phyloP scores from a whole-genome alignment of 192 early-diverging fungal species.

The Coemansia sp. region DNA sequence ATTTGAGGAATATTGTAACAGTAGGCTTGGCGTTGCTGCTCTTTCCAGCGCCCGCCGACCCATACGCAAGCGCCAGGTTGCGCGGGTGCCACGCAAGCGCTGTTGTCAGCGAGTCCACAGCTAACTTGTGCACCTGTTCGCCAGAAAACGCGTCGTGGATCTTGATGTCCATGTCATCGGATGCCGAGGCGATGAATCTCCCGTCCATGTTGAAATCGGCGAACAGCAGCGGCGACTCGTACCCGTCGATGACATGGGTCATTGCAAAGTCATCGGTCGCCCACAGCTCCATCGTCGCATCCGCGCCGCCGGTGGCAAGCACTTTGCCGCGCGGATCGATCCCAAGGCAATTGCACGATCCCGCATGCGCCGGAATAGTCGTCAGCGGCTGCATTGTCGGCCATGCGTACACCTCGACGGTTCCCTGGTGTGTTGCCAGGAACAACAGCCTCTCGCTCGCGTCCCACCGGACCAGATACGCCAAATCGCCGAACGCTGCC shows the following conservation, averaged over 20 bases:
- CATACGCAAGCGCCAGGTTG: slow-evolving; percentile 45
- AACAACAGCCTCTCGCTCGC: slow-evolving; percentile 24
- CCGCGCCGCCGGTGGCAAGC: slow-evolving; percentile 44
- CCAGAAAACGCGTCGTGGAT: slow-evolving; percentile 40
- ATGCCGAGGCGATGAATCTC: slow-evolving; percentile 40
- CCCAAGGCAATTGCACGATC: slow-evolving; percentile 34
- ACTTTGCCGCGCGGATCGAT: slow-evolving; percentile 28
- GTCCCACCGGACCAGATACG: slow-evolving; percentile 34
- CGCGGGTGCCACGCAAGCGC: slow-evolving; percentile 50
- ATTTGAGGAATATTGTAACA: slow-evolving; percentile 27
- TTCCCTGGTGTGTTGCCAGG: slow-evolving; percentile 32
- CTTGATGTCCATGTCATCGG: slow-evolving; percentile 33
- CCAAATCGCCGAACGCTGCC: slow-evolving; percentile 19
- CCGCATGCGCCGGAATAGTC: slow-evolving; percentile 28
- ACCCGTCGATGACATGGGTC: slow-evolving; percentile 10
- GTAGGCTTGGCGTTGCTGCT: slow-evolving; percentile 5
- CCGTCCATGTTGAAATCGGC: slow-evolving; percentile 44
- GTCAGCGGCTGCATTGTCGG: slow-evolving; percentile 45
- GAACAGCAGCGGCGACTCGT: slow-evolving; percentile 44
- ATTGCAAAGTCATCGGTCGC: slow-evolving; percentile 36
- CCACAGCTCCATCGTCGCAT: slow-evolving; percentile 41
- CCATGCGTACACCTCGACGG: slow-evolving; percentile 46
- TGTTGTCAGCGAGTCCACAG: slow-evolving; percentile 27
- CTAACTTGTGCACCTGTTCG: slow-evolving; percentile 22
- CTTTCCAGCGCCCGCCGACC: slow-evolving; percentile 23